phyloP scores from a whole-genome alignment of 1,139 yeast species.

The Kodamaea sp. region DNA sequence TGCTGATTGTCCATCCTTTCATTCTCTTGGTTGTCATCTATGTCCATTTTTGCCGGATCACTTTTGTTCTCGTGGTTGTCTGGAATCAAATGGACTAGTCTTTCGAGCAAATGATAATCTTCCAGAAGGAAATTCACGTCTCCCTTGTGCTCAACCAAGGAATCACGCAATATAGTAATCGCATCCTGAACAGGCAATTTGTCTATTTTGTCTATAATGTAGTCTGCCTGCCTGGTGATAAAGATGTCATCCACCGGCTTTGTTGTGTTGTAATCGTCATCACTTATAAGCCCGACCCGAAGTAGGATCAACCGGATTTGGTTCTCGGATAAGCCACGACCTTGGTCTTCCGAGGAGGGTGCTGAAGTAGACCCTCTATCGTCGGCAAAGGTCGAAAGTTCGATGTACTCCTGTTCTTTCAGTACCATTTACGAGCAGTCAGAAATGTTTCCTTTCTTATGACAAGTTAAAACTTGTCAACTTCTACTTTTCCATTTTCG shows the following conservation, averaged over 20 bases:
- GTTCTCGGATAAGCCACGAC: conserved; percentile 16
- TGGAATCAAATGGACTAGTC: conserved; percentile 28
- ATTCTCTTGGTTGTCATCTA: neutral
- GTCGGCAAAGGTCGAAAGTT: conserved; percentile 11
- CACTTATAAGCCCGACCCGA: conserved; percentile 33
- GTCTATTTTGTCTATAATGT: conserved; percentile 33
- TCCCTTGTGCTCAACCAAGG: conserved; percentile 41
- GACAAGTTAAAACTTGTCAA: too few relatives aligned
- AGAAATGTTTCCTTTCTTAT: too few relatives aligned
- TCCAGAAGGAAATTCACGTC: conserved; percentile 44
- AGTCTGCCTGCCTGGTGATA: conserved; percentile 25
- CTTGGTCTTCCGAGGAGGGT: conserved; percentile 1
- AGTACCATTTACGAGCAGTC: conserved; percentile 2
- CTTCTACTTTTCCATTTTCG: too few relatives aligned
- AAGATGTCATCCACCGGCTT: conserved; percentile 15
- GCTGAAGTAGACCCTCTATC: conserved; percentile 1
- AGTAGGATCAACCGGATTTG: conserved; percentile 31
- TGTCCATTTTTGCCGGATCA: conserved; percentile 5
- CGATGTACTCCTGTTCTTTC: conserved; percentile 12
- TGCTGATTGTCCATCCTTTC: conserved; percentile 1
- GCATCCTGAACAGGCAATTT: conserved; percentile 26
- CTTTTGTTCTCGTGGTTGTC: conserved; percentile 12
- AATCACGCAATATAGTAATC: conserved; percentile 34
- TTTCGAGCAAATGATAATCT: conserved; percentile 37
- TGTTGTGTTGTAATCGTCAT: conserved; percentile 22